phyloP scores from a whole-genome alignment of 2,329 filamentous ascomycete species.

The Sporothrix dimorphospora region DNA sequence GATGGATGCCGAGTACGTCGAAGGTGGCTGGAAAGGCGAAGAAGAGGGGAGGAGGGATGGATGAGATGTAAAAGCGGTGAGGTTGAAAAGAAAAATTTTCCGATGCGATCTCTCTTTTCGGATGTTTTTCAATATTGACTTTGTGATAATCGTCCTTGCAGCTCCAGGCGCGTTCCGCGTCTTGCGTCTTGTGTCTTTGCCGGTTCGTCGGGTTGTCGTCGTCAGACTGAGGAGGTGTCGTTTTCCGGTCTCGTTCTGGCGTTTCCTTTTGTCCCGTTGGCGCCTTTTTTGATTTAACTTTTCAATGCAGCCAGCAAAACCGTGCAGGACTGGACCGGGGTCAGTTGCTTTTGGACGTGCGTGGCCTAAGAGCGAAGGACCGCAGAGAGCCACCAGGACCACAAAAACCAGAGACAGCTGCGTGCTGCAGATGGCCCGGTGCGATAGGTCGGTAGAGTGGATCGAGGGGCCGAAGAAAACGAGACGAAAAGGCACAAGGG shows the following conservation, averaged over 20 bases:
- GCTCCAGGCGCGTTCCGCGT: conserved; percentile 24
- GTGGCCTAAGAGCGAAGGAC: not conserved
- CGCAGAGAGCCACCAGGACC: not conserved
- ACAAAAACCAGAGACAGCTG: conserved; percentile 12
- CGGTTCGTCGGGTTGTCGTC: not conserved
- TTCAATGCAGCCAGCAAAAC: not conserved
- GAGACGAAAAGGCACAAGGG: conserved; percentile 21
- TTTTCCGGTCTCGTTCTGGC: conserved; percentile 2
- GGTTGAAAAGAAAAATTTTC: conserved; percentile 14
- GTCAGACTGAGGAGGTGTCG: conserved; percentile 13
- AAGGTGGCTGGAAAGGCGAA: conserved; percentile 3
- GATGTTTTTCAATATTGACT: conserved; percentile 21
- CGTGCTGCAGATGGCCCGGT: conserved; percentile 19
- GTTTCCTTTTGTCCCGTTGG: conserved; percentile 10
- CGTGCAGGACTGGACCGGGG: not conserved
- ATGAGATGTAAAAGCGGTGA: conserved; percentile 24
- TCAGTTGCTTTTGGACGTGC: conserved; percentile 14
- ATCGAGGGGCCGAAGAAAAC: conserved; percentile 13
- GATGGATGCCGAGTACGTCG: not conserved
- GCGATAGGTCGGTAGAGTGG: conserved; percentile 13
- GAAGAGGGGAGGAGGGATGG: not conserved
- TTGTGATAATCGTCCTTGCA: conserved; percentile 17
- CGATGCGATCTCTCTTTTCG: not conserved
- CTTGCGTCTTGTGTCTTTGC: not conserved
- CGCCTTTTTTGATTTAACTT: not conserved